Evolutionary conservation across 2,329 filamentous ascomycete species (phyloP), one percentile per base, ranked within the genome.

Genomic region (Ophiostoma quercus): DNA sequence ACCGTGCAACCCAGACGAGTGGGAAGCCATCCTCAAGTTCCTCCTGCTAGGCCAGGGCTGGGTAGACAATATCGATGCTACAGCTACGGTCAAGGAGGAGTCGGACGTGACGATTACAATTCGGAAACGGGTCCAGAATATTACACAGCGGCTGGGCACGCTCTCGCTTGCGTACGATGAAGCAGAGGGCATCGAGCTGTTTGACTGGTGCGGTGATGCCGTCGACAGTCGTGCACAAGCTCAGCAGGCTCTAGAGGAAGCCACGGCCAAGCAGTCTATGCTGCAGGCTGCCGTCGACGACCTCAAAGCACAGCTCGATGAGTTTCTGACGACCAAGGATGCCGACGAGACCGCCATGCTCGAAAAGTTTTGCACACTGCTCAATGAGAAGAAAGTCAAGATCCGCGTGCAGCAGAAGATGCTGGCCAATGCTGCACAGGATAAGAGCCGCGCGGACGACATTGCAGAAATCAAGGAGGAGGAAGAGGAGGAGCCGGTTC

Each of bases 361-460:
- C 1, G 84, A 86, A 71, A 92, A 92, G 76, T 92, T 92, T 74
- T 84, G 86, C 69, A 82, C 86, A 69, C 80, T 94, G 1, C 80
- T 94, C 1, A 94, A 94, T 74, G 87, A 90, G 77, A 94, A 94
- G 80, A 94, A 94, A 78, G 81, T 89, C 68, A 93, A 91, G 79
- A 93, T 94, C 67, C 81, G 91, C 62, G 86, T 92, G 74, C 90
- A 92, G 78, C 88, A 90, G 74, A 84, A 85, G 54, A 78, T 90
- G 25, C 78, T 92, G 32, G 77, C 80, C 3, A 63, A 32, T 25
- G 62, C 25, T 7, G 66, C 37, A 25, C 25, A 25, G 5, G 54
- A 34, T 4, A 39, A 41, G 0, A 66, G 65, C 1, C 12, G 14
- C 2, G 39, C 66, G 19, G 72, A 51, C 65, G 68, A 51, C 54